Conservation (phyloP, 805 yeast genomes). For the Wickerhamomyces alni region DNA sequence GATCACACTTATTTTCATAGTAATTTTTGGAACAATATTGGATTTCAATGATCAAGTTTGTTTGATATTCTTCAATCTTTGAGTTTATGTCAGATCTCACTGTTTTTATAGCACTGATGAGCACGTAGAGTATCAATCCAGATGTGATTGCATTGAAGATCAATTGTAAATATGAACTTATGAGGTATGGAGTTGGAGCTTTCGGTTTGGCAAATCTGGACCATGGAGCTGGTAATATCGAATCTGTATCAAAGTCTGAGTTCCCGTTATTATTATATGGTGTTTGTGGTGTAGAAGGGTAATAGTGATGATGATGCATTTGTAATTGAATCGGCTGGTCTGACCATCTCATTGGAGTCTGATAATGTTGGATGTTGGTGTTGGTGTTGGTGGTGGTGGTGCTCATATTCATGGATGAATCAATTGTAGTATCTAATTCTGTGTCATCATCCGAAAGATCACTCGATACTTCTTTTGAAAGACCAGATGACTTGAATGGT, state of each 20-base stretch:
- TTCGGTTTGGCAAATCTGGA: slow-evolving; percentile 42
- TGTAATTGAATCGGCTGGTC: slow-evolving; percentile 21
- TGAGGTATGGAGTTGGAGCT: slow-evolving; percentile 47
- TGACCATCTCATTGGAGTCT: slow-evolving; percentile 12
- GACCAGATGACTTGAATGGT: slow-evolving; percentile 12
- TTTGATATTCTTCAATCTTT: slow-evolving; percentile 42
- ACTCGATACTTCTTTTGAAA: not conserved
- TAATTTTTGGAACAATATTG: slow-evolving; percentile 48
- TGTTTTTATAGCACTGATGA: slow-evolving; percentile 38
- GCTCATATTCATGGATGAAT: not conserved
- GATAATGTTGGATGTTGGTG: slow-evolving; percentile 4
- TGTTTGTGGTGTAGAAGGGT: slow-evolving; percentile 17
- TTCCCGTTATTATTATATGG: not conserved
- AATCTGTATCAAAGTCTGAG: slow-evolving; percentile 4
- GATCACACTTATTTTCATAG: slow-evolving; percentile 50
- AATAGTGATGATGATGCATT: slow-evolving; percentile 45
- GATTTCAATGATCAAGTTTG: slow-evolving; percentile 43
- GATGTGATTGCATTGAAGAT: slow-evolving; percentile 43
- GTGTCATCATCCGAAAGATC: slow-evolving; percentile 1
- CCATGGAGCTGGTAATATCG: slow-evolving; percentile 55
- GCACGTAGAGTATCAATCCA: slow-evolving; percentile 36
- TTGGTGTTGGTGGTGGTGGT: not conserved
- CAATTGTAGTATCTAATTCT: not conserved
- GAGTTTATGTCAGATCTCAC: slow-evolving; percentile 48
- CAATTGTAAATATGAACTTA: slow-evolving; percentile 59